Conservation (phyloP, 495 filamentous ascomycete species). For the Hypoxylon perforatum region DNA sequence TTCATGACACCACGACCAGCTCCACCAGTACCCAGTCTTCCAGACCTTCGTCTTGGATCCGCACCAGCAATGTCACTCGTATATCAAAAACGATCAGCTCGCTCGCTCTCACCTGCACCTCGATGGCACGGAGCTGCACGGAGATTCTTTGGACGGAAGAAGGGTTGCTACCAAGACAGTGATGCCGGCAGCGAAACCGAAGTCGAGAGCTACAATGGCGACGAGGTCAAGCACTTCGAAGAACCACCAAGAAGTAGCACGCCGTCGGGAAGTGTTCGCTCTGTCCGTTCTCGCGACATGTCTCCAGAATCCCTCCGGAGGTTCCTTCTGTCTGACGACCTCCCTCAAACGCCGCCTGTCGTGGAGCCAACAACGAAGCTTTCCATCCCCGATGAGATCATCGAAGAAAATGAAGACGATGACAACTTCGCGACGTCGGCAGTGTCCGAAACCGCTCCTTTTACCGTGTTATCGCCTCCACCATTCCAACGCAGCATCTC, state of each 20-base stretch:
- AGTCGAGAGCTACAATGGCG: slow-evolving; percentile 29
- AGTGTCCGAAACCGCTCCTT: slow-evolving; percentile 53
- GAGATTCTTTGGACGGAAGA: slow-evolving; percentile 55
- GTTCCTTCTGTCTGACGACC: slow-evolving; percentile 55
- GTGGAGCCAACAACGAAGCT: slow-evolving; percentile 31
- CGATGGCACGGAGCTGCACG: slow-evolving; percentile 56
- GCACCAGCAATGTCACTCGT: slow-evolving; percentile 62
- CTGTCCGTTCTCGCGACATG: slow-evolving; percentile 57
- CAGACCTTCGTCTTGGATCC: slow-evolving; percentile 62
- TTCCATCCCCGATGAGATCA: slow-evolving; percentile 63
- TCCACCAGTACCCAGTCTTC: slow-evolving; percentile 57
- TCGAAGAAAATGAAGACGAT: slow-evolving; percentile 64
- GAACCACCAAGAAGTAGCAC: slow-evolving; percentile 46
- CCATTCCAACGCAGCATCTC: slow-evolving; percentile 54
- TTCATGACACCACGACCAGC: slow-evolving; percentile 76
- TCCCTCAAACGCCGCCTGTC: slow-evolving; percentile 40
- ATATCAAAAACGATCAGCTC: slow-evolving; percentile 57
- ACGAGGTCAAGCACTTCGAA: slow-evolving; percentile 29
- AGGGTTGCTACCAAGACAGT: slow-evolving; percentile 19
- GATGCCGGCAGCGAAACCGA: slow-evolving; percentile 39
- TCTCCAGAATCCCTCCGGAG: slow-evolving; percentile 60
- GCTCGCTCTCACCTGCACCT: slow-evolving; percentile 60
- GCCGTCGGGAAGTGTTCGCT: slow-evolving; percentile 52
- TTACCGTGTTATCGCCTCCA: slow-evolving; percentile 61
- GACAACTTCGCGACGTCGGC: slow-evolving; percentile 65